These are phyloP conservation scores for Ocimum tenuiflorum DNA, from an alignment of 257 asterid species.

Conservation along the genomic window DNA sequence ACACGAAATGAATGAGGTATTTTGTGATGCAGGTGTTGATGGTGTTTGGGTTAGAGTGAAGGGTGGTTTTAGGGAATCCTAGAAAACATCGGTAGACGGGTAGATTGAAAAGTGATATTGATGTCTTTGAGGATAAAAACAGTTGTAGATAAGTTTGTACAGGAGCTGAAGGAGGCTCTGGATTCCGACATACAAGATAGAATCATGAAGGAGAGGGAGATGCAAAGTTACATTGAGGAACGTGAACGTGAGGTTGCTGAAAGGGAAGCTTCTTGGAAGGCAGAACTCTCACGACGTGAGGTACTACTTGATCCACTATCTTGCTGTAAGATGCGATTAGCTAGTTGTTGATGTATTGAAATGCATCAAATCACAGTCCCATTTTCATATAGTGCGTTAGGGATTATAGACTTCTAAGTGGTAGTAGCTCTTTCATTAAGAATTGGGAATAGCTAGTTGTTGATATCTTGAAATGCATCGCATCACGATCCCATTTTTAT, in stretches of 20 bases:
- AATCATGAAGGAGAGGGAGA: conserved; percentile 95
- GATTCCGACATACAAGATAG: conserved; percentile 96
- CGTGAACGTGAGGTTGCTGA: conserved; percentile 98
- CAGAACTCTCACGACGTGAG: conserved; percentile 98
- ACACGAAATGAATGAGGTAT: background rate
- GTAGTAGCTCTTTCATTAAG: background rate
- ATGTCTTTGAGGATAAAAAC: conserved; percentile 94
- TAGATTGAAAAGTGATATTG: background rate
- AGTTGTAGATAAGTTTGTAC: conserved; percentile 90
- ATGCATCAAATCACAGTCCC: background rate
- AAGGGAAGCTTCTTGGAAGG: conserved; percentile 99
- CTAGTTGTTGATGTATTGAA: background rate
- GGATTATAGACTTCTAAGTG: background rate
- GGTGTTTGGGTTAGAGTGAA: conserved; percentile 8
- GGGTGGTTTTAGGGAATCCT: background rate
- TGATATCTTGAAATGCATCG: background rate
- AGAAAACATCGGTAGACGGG: background rate
- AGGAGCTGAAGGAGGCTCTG: conserved; percentile 90
- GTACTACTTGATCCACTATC: conserved; percentile 35
- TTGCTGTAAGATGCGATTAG: background rate
- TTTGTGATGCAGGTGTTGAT: conserved; percentile 26
- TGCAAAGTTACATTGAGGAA: conserved; percentile 97
- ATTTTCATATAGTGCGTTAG: background rate
- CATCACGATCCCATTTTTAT: background rate
- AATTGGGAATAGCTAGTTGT: background rate